Evolutionary conservation across 2,329 filamentous ascomycete genomes (phyloP).

Genomic region (Mycosphaerella sp.): DNA sequence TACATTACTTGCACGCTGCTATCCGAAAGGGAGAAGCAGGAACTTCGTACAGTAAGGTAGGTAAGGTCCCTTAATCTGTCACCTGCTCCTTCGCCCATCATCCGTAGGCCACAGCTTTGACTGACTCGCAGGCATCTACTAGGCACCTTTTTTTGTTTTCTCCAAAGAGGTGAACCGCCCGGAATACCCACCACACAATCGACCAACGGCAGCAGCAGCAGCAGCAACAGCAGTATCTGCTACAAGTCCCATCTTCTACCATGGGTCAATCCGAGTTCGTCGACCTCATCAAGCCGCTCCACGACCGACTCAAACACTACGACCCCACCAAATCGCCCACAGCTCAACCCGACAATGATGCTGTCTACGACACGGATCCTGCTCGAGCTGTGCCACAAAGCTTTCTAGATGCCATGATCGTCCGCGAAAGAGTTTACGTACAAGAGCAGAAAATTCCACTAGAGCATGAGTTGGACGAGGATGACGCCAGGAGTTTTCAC

Average conservation of each 20-base stretch:
- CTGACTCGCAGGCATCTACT: constrained; percentile 4
- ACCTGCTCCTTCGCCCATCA: background rate
- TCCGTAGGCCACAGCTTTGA: constrained; percentile 3
- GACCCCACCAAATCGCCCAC: constrained; percentile 25
- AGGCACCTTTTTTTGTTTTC: background rate
- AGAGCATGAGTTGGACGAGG: constrained; percentile 70
- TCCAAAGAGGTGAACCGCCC: no score
- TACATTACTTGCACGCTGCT: no score
- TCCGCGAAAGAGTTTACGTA: constrained; percentile 54
- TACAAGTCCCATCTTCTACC: background rate
- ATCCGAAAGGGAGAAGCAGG: no score
- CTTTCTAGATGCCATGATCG: constrained; percentile 51
- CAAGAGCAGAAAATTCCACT: constrained; percentile 52
- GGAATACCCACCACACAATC: no score
- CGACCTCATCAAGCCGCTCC: constrained; percentile 29
- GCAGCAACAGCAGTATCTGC: background rate
- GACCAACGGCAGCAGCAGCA: background rate
- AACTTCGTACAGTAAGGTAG: no score
- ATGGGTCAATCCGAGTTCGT: constrained; percentile 32
- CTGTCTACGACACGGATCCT: constrained; percentile 23
- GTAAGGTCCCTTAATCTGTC: background rate
- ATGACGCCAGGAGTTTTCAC: constrained; percentile 74
- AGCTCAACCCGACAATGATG: constrained; percentile 30
- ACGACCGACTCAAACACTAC: constrained; percentile 30
- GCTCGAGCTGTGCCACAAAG: constrained; percentile 37